These are phyloP conservation scores for Knufia petricola DNA, from an alignment of 2,329 filamentous ascomycete species.

Conservation along the genomic window DNA sequence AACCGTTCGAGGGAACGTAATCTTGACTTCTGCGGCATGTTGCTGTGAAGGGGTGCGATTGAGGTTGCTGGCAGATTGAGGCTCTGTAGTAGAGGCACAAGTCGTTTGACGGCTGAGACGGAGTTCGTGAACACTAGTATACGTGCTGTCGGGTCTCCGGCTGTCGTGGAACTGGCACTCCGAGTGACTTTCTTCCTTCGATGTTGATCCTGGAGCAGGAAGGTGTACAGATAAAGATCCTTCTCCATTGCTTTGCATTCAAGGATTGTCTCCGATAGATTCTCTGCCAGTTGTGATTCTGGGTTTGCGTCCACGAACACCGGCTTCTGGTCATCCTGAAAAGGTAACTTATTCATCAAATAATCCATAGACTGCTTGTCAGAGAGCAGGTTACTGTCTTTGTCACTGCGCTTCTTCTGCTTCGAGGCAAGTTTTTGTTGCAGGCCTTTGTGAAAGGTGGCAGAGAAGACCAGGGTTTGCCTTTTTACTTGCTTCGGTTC, in stretches of 20 bases:
- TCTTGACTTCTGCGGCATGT: conserved; percentile 92
- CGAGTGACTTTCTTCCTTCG: background rate
- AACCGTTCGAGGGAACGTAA: conserved; percentile 89
- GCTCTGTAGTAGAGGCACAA: conserved; percentile 74
- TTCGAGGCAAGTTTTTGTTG: conserved; percentile 86
- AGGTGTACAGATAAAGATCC: conserved; percentile 86
- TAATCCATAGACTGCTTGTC: conserved; percentile 79
- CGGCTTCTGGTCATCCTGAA: conserved; percentile 64
- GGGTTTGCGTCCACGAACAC: conserved; percentile 92
- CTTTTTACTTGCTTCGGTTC: conserved; percentile 37
- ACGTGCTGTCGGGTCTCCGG: conserved; percentile 51
- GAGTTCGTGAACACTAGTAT: conserved; percentile 93
- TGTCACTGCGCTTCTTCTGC: conserved; percentile 39
- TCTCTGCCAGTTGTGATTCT: conserved; percentile 73
- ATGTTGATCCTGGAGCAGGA: conserved; percentile 63
- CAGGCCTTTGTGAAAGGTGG: conserved; percentile 83
- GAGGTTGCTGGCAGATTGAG: conserved; percentile 62
- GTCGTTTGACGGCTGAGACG: conserved; percentile 78
- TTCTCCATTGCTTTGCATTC: conserved; percentile 93
- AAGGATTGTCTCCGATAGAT: conserved; percentile 77
- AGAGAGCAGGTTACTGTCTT: conserved; percentile 51
- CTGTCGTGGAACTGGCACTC: background rate
- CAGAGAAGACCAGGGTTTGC: conserved; percentile 92
- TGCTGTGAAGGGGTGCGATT: conserved; percentile 62
- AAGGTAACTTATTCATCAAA: conserved; percentile 79